phyloP scores from a whole-genome alignment of 257 asterid genomes.

The Nicotiana paniculata region DNA sequence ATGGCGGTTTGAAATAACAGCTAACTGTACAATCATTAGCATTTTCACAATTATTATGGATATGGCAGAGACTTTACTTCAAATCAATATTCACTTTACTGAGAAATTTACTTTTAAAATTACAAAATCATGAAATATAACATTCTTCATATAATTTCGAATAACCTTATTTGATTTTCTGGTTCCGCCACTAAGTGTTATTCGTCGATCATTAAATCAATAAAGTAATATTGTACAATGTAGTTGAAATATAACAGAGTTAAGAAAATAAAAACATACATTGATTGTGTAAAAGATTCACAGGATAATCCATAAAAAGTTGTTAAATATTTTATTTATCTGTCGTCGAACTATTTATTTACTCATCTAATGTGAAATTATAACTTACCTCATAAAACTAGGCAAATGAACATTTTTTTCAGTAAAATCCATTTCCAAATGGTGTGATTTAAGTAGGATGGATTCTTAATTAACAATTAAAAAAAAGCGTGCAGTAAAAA shows the following conservation, averaged over 20 bases:
- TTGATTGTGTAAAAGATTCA: too few relatives aligned
- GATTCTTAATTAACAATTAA: not conserved
- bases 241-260: too few relatives aligned
- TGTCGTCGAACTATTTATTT: not conserved
- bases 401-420: not conserved
- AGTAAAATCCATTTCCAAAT: not conserved
- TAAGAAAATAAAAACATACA: too few relatives aligned
- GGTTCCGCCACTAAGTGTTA: too few relatives aligned
- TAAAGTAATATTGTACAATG: too few relatives aligned
- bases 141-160: too few relatives aligned
- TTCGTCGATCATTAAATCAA: too few relatives aligned
- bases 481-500: not conserved
- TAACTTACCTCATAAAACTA: slow-evolving; percentile 1
- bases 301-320: too few relatives aligned
- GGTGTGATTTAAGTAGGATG: not conserved
- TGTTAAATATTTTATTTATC: not conserved
- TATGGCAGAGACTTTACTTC: not conserved
- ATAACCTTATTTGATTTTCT: too few relatives aligned
- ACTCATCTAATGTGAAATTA: not conserved
- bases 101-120: not conserved
- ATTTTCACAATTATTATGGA: not conserved
- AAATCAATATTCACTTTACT: slow-evolving; percentile 9
- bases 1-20: not conserved
- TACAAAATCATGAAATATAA: not conserved
- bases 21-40: slow-evolving; percentile 6